Evolutionary conservation across 805 yeast genomes (phyloP), one percentile per base, ranked within the genome.

Genomic region (Candida sithepensis): DNA sequence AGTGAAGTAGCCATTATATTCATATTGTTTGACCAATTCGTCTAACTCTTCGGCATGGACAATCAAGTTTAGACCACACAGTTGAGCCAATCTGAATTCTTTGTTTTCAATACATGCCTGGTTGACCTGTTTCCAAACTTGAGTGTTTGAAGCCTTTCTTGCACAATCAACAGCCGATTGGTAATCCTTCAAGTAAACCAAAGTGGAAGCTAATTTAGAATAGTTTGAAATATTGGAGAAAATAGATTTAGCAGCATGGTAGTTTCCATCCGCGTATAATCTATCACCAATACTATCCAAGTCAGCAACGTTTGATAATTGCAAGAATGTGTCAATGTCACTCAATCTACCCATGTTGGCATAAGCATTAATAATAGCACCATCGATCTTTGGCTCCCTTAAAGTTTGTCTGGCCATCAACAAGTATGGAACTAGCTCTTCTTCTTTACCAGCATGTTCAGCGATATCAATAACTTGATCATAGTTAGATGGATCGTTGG

Each of bases 91-190:
- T 68, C 96, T 83, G 78, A 94, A 94, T 70, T 94, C 99, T 65
- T 84, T 84, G 72, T 88, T 87, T 58, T 84, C 96, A 67, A 94
- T 84, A 80, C 99, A 94, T 20, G 97, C 99, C 66, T 84, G 88
- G 70, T 90, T 89, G 44, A 94, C 99, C 70, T 91, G 95, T 71
- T 90, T 94, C 99, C 99, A 94, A 37, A 94, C 99, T 63, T 78
- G 79, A 51, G 85, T 81, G 68, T 89, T 90, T 32, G 96, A 87
- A 2, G 99, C 98, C 72, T 92, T 94, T 75, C 99, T 86, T 20
- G 99, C 99, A 70, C 97, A 90, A 64, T 94, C 98, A 53, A 94
- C 99, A 44, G 99, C 99, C 47, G 88, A 82, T 72, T 94, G 97
- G 68, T 89, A 91, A 66, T 94, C 97, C 46, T 82, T 83, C 61